Evolutionary conservation across 805 yeast genomes (phyloP).

Genomic region (Brettanomyces sp.): DNA sequence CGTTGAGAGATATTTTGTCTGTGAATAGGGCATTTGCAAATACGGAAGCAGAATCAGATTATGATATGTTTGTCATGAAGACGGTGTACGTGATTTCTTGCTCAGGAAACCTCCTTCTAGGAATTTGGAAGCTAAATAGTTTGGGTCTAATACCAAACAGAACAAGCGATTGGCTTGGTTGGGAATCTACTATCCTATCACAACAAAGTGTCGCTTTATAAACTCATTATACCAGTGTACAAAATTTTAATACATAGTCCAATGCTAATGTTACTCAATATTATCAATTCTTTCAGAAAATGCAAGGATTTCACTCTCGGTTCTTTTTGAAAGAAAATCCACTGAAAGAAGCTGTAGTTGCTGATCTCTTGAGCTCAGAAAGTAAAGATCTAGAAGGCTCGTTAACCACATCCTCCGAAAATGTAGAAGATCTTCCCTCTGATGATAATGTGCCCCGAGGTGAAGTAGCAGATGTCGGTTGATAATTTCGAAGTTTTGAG

Average conservation of each 20-base stretch:
- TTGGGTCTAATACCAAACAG: conserved; percentile 91
- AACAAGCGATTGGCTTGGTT: conserved; percentile 84
- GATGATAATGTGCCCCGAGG: too few relatives aligned
- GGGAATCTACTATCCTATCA: conserved; percentile 45
- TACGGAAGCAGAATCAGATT: conserved; percentile 10
- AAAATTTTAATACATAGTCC: too few relatives aligned
- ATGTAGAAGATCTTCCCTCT: neutral
- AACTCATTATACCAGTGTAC: neutral
- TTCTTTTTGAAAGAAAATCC: conserved; percentile 14
- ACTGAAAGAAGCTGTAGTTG: conserved; percentile 9
- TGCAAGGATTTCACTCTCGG: neutral
- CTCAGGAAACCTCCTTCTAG: conserved; percentile 55
- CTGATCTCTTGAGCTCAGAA: conserved; percentile 14
- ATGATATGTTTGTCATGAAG: conserved; percentile 19
- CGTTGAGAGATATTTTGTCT: conserved; percentile 60
- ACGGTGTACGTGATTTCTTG: conserved; percentile 27
- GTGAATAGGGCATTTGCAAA: conserved; percentile 45
- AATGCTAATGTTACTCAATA: neutral
- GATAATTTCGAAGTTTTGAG: conserved; percentile 37
- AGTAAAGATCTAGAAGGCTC: conserved; percentile 18
- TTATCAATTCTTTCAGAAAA: neutral
- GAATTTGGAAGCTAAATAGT: conserved; percentile 71
- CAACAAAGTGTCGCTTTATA: conserved; percentile 8
- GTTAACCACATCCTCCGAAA: conserved; percentile 1
- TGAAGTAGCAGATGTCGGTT: conserved; percentile 4